Evolutionary conservation across 2,329 filamentous ascomycete species (phyloP).

Genomic region (Stromatinia cepivora): DNA sequence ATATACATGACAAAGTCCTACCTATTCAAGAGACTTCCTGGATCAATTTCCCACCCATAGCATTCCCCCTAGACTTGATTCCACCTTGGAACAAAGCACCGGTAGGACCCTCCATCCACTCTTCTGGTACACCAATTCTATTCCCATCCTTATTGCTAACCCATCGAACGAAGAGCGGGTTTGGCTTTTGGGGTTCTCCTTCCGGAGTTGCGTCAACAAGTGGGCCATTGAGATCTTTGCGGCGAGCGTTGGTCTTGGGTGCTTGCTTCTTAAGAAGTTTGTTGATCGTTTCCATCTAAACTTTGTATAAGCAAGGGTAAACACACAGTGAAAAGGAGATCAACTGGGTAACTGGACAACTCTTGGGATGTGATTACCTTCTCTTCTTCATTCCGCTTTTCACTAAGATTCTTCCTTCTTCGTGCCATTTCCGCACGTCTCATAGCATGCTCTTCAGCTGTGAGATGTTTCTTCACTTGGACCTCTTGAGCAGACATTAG

Average conservation of each 20-base stretch:
- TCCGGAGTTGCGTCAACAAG: slow-evolving; percentile 51
- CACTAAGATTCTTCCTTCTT: slow-evolving; percentile 70
- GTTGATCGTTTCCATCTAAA: slow-evolving; percentile 85
- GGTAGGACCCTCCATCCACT: slow-evolving; percentile 64
- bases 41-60: slow-evolving; percentile 39
- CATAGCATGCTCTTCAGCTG: slow-evolving; percentile 72
- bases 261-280: slow-evolving; percentile 85
- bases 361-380: slow-evolving; percentile 51
- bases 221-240: slow-evolving; percentile 42
- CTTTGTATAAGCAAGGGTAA: not conserved
- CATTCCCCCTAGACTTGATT: slow-evolving; percentile 29
- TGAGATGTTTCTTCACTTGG: slow-evolving; percentile 72
- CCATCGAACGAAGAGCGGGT: slow-evolving; percentile 68
- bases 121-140: slow-evolving; percentile 63
- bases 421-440: slow-evolving; percentile 72
- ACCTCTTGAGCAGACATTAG: slow-evolving; percentile 50
- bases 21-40: slow-evolving; percentile 37
- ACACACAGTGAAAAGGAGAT: not conserved
- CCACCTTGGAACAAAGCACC: slow-evolving; percentile 57
- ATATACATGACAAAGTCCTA: not conserved
- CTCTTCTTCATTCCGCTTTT: slow-evolving; percentile 77
- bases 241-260: slow-evolving; percentile 64
- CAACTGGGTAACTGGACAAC: slow-evolving; percentile 10
- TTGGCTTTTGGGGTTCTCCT: slow-evolving; percentile 50
- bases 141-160: slow-evolving; percentile 66